phyloP scores from a whole-genome alignment of 73 alveolate species.

The Paramecium caudatum region DNA sequence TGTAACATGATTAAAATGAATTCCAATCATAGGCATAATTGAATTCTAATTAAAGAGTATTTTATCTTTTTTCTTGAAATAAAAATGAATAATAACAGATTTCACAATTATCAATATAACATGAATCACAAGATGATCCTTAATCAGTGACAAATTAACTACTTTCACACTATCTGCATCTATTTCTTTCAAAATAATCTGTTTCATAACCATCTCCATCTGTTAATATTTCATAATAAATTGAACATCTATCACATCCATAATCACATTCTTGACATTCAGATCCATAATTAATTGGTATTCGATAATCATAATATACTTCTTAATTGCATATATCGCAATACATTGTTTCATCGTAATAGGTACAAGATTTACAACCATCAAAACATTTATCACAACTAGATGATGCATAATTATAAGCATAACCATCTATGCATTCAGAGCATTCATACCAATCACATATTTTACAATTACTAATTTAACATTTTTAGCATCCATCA shows the following conservation, averaged over 20 bases:
- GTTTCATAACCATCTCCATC: background rate
- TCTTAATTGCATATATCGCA: background rate
- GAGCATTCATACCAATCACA: background rate
- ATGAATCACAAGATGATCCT: background rate
- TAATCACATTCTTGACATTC: background rate
- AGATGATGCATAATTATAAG: background rate
- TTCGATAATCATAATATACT: background rate
- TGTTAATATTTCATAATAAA: too few species aligned
- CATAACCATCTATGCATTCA: slow-evolving; percentile 44
- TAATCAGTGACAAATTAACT: background rate
- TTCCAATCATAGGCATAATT: background rate
- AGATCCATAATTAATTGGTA: background rate
- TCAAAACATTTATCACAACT: background rate
- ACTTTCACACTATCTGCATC: background rate
- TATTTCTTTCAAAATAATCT: background rate
- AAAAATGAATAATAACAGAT: background rate
- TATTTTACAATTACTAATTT: background rate
- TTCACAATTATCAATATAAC: background rate
- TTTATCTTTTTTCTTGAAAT: background rate
- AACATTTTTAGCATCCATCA: background rate
- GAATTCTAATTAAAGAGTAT: background rate
- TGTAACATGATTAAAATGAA: background rate
- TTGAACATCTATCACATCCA: background rate
- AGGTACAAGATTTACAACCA: slow-evolving; percentile 24
- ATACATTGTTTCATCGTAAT: background rate